Conservation (phyloP, 805 yeast genomes). For the Yarrowia sp. region DNA sequence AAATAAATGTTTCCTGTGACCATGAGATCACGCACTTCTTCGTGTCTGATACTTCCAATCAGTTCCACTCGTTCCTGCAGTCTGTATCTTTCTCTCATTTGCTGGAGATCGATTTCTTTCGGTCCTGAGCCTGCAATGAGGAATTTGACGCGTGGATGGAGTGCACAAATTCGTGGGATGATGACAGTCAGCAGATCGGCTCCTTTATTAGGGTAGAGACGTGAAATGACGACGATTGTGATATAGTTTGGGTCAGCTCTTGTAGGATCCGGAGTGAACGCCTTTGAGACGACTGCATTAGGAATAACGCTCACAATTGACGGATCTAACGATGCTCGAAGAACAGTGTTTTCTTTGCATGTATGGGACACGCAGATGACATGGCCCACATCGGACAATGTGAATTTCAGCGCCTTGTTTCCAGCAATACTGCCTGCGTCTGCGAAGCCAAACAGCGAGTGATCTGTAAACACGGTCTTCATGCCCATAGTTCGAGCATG, state of each 20-base stretch:
- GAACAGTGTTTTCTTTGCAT: slow-evolving; percentile 92
- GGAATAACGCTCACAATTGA: slow-evolving; percentile 86
- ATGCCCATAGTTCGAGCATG: slow-evolving; percentile 94
- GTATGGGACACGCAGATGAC: slow-evolving; percentile 97
- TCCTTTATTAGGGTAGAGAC: slow-evolving; percentile 96
- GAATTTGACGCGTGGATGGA: slow-evolving; percentile 70
- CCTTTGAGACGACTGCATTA: slow-evolving; percentile 89
- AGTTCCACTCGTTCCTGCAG: slow-evolving; percentile 87
- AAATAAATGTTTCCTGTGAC: slow-evolving; percentile 90
- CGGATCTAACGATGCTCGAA: slow-evolving; percentile 85
- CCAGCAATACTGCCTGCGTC: slow-evolving; percentile 83
- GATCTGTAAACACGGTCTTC: slow-evolving; percentile 92
- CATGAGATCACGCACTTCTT: slow-evolving; percentile 91
- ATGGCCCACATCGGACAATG: slow-evolving; percentile 85
- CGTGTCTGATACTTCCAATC: slow-evolving; percentile 88
- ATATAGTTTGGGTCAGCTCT: slow-evolving; percentile 55
- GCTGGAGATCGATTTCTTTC: slow-evolving; percentile 89
- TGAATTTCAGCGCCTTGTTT: slow-evolving; percentile 83
- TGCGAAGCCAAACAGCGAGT: slow-evolving; percentile 92
- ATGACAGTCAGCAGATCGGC: slow-evolving; percentile 85
- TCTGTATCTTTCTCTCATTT: slow-evolving; percentile 86
- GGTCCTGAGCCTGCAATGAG: slow-evolving; percentile 98
- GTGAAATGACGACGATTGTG: slow-evolving; percentile 87
- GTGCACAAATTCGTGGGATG: slow-evolving; percentile 79
- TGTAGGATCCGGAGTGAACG: slow-evolving; percentile 60